Conservation (phyloP, 1,139 yeast genomes). For the Yamadazyma taylorii region DNA sequence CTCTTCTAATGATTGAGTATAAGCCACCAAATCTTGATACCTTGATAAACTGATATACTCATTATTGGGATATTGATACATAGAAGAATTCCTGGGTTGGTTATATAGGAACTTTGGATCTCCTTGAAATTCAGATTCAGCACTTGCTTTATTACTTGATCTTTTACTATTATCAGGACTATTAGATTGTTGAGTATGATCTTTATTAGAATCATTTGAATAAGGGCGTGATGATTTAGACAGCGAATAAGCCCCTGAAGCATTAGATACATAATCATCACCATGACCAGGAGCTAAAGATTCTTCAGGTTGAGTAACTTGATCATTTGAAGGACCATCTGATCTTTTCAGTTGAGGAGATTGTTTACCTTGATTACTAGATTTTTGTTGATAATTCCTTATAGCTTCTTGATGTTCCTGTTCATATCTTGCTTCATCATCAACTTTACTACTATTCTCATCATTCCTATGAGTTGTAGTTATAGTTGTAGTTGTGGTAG, state of each 20-base stretch:
- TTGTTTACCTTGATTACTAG: too few species aligned
- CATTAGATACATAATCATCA: not conserved
- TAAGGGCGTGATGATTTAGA: constrained; percentile 3
- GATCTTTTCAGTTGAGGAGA: too few species aligned
- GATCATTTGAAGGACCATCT: too few species aligned
- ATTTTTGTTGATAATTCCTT: constrained; percentile 8
- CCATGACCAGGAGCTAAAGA: too few species aligned
- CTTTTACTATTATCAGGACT: too few species aligned
- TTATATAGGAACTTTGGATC: constrained; percentile 8
- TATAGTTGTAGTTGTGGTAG: constrained; percentile 17
- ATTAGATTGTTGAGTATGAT: too few species aligned
- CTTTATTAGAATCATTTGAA: not conserved
- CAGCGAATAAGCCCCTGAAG: constrained; percentile 1
- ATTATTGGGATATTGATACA: constrained; percentile 15
- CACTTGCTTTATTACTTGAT: too few species aligned
- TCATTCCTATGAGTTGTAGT: constrained; percentile 15
- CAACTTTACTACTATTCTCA: constrained; percentile 1
- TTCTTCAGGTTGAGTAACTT: too few species aligned
- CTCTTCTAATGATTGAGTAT: constrained; percentile 35
- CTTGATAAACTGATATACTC: constrained; percentile 27
- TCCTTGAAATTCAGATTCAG: constrained; percentile 3
- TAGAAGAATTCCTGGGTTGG: constrained; percentile 11
- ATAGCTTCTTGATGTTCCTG: constrained; percentile 13
- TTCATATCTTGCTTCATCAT: not conserved
- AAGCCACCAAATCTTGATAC: constrained; percentile 36